phyloP scores from a whole-genome alignment of 2,329 filamentous ascomycete genomes.

The Dissoconium aciculare region DNA sequence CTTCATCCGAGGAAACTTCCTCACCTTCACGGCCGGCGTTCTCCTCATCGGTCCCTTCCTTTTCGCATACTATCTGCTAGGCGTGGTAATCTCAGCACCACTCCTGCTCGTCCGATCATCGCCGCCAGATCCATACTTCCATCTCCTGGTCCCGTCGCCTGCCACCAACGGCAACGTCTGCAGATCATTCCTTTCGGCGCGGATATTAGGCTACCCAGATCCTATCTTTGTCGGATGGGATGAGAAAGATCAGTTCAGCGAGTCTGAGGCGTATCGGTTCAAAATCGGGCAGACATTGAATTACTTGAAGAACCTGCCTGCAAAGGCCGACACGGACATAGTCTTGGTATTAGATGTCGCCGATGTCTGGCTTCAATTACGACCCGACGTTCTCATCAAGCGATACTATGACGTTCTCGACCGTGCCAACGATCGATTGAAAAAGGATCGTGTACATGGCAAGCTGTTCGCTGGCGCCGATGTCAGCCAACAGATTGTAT shows the following conservation, averaged over 20 bases:
- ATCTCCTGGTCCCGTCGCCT: slow-evolving; percentile 11
- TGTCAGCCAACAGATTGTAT: slow-evolving; percentile 17
- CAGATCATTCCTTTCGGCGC: slow-evolving; percentile 24
- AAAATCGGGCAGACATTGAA: slow-evolving; percentile 9
- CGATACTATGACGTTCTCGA: slow-evolving; percentile 43
- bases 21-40: slow-evolving; percentile 6
- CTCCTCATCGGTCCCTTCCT: slow-evolving; percentile 11
- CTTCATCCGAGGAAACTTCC: slow-evolving; percentile 1
- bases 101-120: slow-evolving; percentile 6
- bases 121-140: slow-evolving; percentile 8
- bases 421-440: slow-evolving; percentile 35
- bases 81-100: slow-evolving; percentile 7
- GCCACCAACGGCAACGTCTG: slow-evolving; percentile 11
- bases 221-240: slow-evolving; percentile 29
- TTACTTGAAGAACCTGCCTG: slow-evolving; percentile 7
- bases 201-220: slow-evolving; percentile 45
- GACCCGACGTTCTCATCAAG: slow-evolving; percentile 46
- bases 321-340: slow-evolving; percentile 35
- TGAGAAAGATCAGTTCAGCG: slow-evolving; percentile 15
- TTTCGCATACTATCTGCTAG: slow-evolving; percentile 12
- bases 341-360: slow-evolving; percentile 49
- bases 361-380: slow-evolving; percentile 51
- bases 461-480: slow-evolving; percentile 7
- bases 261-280: slow-evolving; percentile 20
- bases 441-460: slow-evolving; percentile 10